phyloP scores from a whole-genome alignment of 192 early-diverging fungal species.

The Chytriomyces confervae region DNA sequence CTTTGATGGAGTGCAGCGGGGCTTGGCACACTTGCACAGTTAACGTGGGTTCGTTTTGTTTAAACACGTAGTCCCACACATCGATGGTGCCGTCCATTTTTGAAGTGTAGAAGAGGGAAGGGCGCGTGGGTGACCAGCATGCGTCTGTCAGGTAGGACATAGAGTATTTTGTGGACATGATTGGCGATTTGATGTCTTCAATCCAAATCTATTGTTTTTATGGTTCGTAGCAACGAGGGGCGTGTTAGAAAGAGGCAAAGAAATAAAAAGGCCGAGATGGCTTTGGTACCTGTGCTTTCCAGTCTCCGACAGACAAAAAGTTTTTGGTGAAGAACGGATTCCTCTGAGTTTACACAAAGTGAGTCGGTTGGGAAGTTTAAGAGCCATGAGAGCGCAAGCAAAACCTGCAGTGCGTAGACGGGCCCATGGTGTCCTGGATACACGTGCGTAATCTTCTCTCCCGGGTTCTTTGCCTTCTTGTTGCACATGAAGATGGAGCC shows the following conservation, averaged over 20 bases:
- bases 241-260: slow-evolving; percentile 9
- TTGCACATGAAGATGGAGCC: slow-evolving; percentile 70
- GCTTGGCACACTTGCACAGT: slow-evolving; percentile 64
- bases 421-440: slow-evolving; percentile 67
- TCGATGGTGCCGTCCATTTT: slow-evolving; percentile 65
- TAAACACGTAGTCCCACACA: slow-evolving; percentile 66
- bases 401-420: slow-evolving; percentile 59
- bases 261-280: not conserved
- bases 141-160: slow-evolving; percentile 61
- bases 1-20: slow-evolving; percentile 63
- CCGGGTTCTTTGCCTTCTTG: slow-evolving; percentile 67
- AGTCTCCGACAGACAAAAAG: slow-evolving; percentile 67
- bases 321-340: slow-evolving; percentile 72
- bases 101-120: slow-evolving; percentile 64
- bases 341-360: slow-evolving; percentile 37
- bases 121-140: slow-evolving; percentile 64
- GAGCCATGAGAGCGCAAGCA: not conserved
- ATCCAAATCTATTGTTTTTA: slow-evolving; percentile 56
- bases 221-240: not conserved
- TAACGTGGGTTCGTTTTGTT: slow-evolving; percentile 63
- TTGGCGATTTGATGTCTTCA: slow-evolving; percentile 64
- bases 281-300: slow-evolving; percentile 48
- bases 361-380: slow-evolving; percentile 17
- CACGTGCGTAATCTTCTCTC: slow-evolving; percentile 64
- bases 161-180: slow-evolving; percentile 60